Evolutionary conservation across 306 rosid species (phyloP).

Genomic region (Dryas alaskensis): DNA sequence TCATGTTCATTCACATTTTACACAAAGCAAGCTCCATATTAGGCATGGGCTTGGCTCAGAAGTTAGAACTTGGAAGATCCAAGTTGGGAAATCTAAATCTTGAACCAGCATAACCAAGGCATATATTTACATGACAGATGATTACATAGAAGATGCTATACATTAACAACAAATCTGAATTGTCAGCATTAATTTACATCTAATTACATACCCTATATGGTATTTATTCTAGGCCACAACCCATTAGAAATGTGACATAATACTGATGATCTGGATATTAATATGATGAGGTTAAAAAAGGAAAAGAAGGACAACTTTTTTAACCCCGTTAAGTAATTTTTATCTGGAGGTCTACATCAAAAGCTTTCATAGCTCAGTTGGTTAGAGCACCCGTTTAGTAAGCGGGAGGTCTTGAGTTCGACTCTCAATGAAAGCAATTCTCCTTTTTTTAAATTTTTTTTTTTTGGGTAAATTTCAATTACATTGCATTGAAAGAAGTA

Average conservation of each 20-base stretch:
- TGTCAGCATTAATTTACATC: too few relatives aligned
- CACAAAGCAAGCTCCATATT: neutral
- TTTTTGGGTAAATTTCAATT: neutral
- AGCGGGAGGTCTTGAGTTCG: conserved; percentile 42
- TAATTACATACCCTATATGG: too few relatives aligned
- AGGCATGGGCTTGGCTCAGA: too few relatives aligned
- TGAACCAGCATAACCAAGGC: neutral
- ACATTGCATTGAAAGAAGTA: neutral
- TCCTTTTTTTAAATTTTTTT: accelerated
- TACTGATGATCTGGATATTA: too few relatives aligned
- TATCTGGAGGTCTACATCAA: neutral
- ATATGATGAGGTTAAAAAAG: too few relatives aligned
- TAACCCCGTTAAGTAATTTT: neutral
- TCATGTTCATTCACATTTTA: neutral
- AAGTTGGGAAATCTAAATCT: neutral
- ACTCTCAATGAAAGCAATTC: conserved; percentile 32
- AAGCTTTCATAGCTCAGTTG: conserved; percentile 30
- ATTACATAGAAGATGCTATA: too few relatives aligned
- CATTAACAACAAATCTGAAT: too few relatives aligned
- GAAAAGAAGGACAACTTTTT: neutral
- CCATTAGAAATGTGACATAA: too few relatives aligned
- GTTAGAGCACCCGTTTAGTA: conserved; percentile 45
- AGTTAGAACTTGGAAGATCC: too few relatives aligned
- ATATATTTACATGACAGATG: too few relatives aligned
- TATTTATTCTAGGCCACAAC: too few relatives aligned